Base-by-base conservation (phyloP, 345 rosid genomes). In the Chamaenerion angustifolium region DNA sequence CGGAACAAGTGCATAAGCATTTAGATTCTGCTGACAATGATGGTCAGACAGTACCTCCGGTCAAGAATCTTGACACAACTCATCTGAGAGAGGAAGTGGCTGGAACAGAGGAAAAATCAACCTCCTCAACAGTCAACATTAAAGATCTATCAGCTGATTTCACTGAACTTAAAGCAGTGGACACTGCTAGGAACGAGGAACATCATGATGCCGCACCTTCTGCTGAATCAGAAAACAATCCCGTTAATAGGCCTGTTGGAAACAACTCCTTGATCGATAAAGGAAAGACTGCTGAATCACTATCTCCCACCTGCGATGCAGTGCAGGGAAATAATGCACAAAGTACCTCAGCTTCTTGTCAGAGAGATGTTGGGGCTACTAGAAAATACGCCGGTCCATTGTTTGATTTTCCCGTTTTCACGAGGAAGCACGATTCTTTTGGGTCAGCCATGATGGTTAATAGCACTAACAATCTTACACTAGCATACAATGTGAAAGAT, bases 381-480 rank as follows among this genome's bases (percentile, higher is more conserved):
- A 72, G 99, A 71, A 92, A 84, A 68, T 92, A 92, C 71, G 93
- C 88, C 52, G 99, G 99, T 42, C 99, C 96, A 8, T 68, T 93
- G 27, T 88, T 93, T 79, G 99, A 93, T 81, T 93, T 93, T 65
- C 92, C 99, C 44, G 85, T 82, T 61, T 93, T 93, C 68, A 88
- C 99, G 43, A 92, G 99, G 70, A 93, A 88, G 55, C 83, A 82
- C 58, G 96, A 93, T 55, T 74, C 99, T 6, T 64, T 71, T 68
- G 95, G 94, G 48, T 80, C 95, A 14, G 55, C 75, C 25, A 21
- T 21, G 50, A 60, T 76, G 64, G 64, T 81, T 66, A 93, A 76
- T 67, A 72, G 70, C 60, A 80, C 66, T 65, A 88, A 76, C 72
- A 88, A 81, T 68, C 84, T 93, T 53, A 77, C 75, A 45, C 58